Percentiles rank a stretch among this genome's conserved stretches.
Evolutionary conservation across 2,329 filamentous ascomycete species (phyloP).

Genomic region (Neonectria faginata): DNA sequence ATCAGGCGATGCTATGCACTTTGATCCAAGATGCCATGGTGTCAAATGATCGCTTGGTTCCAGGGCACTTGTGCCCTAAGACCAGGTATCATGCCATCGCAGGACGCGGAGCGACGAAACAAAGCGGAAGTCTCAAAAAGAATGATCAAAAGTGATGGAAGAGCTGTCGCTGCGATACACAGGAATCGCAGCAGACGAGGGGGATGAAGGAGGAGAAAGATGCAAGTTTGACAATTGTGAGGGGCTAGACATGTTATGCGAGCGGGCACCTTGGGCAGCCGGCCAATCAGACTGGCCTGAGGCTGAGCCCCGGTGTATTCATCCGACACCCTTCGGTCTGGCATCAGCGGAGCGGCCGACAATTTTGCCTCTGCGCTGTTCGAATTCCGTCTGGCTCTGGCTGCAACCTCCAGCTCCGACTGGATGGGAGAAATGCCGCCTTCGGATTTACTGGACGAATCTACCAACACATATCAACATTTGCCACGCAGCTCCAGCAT

Average conservation of each 20-base stretch:
- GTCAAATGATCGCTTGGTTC: background rate
- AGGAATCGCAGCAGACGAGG: background rate
- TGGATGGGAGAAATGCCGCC: background rate
- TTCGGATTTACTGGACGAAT: background rate
- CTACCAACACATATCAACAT: too few species aligned
- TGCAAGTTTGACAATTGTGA: background rate
- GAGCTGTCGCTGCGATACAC: background rate
- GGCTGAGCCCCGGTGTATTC: background rate
- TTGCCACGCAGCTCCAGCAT: background rate
- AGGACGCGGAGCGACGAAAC: background rate
- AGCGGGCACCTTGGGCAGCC: background rate
- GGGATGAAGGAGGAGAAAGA: constrained; percentile 8
- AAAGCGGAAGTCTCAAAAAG: background rate
- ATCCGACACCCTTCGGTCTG: background rate
- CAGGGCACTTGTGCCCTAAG: background rate
- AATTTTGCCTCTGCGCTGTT: background rate
- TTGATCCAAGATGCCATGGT: background rate
- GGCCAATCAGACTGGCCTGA: constrained; percentile 2
- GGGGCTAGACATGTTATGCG: constrained; percentile 13
- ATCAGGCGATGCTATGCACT: background rate
- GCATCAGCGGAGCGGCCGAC: background rate
- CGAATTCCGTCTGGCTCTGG: background rate
- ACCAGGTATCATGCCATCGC: background rate
- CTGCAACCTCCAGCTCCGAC: background rate
- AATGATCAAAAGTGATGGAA: background rate